phyloP scores from a whole-genome alignment of 306 rosid species.

The Malus asiatica region DNA sequence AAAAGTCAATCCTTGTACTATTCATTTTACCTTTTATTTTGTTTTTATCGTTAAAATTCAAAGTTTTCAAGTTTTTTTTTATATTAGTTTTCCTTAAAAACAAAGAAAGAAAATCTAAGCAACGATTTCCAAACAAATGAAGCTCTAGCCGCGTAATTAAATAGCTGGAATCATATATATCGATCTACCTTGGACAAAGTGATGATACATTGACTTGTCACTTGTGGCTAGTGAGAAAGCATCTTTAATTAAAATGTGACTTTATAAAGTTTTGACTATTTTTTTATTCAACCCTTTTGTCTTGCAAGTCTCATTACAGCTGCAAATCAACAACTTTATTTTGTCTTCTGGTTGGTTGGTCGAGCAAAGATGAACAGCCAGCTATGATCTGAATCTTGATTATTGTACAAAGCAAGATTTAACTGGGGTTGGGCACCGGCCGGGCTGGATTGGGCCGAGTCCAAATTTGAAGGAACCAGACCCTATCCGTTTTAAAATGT shows the following conservation, averaged over 20 bases:
- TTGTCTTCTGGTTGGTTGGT: slow-evolving; percentile 1
- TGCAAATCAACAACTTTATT: background rate
- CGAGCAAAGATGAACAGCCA: background rate
- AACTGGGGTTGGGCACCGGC: background rate
- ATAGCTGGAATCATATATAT: background rate
- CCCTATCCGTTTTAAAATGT: too few relatives aligned
- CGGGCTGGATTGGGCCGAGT: too few relatives aligned
- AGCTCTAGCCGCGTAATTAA: background rate
- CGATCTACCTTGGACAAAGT: background rate
- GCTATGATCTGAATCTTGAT: slow-evolving; percentile 7
- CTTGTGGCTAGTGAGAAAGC: background rate
- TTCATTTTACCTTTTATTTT: too few relatives aligned
- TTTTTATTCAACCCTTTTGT: background rate
- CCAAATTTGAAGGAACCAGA: too few relatives aligned
- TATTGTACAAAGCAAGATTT: slow-evolving; percentile 7
- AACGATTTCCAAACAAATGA: background rate
- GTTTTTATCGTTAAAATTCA: too few relatives aligned
- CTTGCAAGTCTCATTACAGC: slow-evolving; percentile 8
- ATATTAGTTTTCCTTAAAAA: background rate
- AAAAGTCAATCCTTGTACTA: too few relatives aligned
- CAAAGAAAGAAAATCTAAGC: background rate
- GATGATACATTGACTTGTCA: background rate
- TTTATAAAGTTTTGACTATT: slow-evolving; percentile 7
- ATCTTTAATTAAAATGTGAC: background rate
- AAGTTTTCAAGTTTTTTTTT: too few relatives aligned